A percentile compares a stretch with the other conserved stretches of the same genome.
phyloP scores from a whole-genome alignment of 2,329 filamentous ascomycete species.

The Hypoxylon sp. region DNA sequence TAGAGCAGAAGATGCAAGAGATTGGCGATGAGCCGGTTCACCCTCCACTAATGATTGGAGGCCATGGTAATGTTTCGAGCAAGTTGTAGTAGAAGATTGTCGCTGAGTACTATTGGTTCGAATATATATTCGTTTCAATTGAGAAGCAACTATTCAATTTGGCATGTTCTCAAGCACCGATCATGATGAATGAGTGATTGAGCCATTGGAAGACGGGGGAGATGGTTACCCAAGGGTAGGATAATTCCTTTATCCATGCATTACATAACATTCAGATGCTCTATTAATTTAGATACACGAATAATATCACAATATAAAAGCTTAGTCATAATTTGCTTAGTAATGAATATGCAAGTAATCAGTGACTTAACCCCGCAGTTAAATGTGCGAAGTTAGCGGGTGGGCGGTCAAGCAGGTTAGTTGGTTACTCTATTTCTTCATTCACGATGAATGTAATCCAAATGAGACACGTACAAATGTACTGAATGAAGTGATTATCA shows the following conservation, averaged over 20 bases:
- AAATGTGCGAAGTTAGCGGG: no score
- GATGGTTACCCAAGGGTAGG: no score
- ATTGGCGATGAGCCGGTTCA: conserved; percentile 35
- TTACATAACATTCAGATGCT: not conserved
- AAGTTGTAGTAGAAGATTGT: conserved; percentile 6
- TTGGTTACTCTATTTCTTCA: no score
- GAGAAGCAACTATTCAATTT: no score
- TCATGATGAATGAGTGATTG: no score
- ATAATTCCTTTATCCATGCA: no score
- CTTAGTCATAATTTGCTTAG: not conserved
- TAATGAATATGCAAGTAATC: not conserved
- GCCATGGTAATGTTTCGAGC: not conserved
- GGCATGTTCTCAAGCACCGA: no score
- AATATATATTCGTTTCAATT: no score
- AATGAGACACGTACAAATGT: not conserved
- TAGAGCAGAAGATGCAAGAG: conserved; percentile 65
- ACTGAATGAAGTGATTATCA: not conserved
- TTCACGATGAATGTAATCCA: no score
- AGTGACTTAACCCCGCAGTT: not conserved
- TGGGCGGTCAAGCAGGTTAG: no score
- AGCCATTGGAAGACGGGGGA: no score
- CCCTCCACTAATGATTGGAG: not conserved
- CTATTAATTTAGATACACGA: not conserved
- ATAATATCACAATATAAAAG: not conserved
- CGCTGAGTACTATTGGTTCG: not conserved